Evolutionary conservation across 2,329 filamentous ascomycete genomes (phyloP).

Genomic region (Orbilia brochopaga): DNA sequence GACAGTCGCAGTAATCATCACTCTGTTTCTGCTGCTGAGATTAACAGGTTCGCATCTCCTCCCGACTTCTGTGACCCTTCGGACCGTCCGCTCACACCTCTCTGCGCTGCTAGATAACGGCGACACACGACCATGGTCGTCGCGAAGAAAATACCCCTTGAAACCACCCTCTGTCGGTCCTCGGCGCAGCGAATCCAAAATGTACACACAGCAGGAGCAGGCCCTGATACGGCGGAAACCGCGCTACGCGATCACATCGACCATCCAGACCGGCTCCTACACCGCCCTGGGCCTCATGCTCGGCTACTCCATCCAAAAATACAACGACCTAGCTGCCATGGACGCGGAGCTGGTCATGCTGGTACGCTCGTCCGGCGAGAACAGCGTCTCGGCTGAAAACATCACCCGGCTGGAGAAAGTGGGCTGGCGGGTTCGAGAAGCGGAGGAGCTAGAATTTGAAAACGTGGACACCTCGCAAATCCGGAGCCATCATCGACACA

Average conservation of each 20-base stretch:
- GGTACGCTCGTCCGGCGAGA: slow-evolving; percentile 52
- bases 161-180: slow-evolving; percentile 19
- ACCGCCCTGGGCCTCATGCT: slow-evolving; percentile 55
- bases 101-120: slow-evolving; percentile 30
- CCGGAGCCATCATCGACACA: slow-evolving; percentile 54
- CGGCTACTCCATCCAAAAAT: slow-evolving; percentile 55
- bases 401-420: slow-evolving; percentile 53
- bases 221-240: slow-evolving; percentile 51
- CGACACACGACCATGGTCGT: slow-evolving; percentile 47
- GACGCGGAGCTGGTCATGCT: slow-evolving; percentile 55
- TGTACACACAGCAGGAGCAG: slow-evolving; percentile 47
- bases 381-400: slow-evolving; percentile 54
- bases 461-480: slow-evolving; percentile 54
- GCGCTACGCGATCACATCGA: slow-evolving; percentile 54
- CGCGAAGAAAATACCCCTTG: slow-evolving; percentile 48
- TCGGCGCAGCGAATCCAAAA: slow-evolving; percentile 32
- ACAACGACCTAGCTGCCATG: slow-evolving; percentile 55
- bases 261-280: slow-evolving; percentile 54
- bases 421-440: slow-evolving; percentile 55
- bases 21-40: slow-evolving; percentile 43
- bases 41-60: slow-evolving; percentile 41
- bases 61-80: neutral
- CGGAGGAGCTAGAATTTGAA: slow-evolving; percentile 54
- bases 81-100: slow-evolving; percentile 15
- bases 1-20: slow-evolving; percentile 26